Evolutionary conservation across 768 basidiomycete genomes (phyloP).

Genomic region (Dioszegia crocea): DNA sequence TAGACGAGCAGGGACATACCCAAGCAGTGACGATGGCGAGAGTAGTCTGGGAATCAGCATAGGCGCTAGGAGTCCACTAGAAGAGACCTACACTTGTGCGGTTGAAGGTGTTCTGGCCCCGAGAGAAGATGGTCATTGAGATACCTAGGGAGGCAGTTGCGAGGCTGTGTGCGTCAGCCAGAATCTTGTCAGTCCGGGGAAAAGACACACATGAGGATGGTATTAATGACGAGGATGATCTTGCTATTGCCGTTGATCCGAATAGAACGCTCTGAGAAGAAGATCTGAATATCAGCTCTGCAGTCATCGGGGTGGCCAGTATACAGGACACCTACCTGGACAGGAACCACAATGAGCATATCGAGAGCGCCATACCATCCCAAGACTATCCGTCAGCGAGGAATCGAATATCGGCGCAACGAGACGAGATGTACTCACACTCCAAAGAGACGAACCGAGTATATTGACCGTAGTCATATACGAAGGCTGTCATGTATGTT

Average conservation of each 20-base stretch:
- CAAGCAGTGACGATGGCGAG: background rate
- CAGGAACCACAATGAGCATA: constrained; percentile 10
- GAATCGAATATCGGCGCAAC: too few species aligned
- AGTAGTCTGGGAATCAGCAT: background rate
- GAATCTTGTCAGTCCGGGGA: background rate
- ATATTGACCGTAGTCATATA: constrained; percentile 3
- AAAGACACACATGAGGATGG: constrained; percentile 2
- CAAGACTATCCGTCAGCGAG: constrained; percentile 1
- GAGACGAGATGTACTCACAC: background rate
- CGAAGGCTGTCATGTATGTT: constrained; percentile 1
- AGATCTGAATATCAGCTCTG: background rate
- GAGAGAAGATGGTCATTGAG: background rate
- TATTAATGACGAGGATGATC: background rate
- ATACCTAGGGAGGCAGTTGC: constrained; percentile 2
- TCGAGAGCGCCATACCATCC: constrained; percentile 8
- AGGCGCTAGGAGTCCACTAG: too few species aligned
- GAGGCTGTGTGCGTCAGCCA: background rate
- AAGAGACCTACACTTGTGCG: background rate
- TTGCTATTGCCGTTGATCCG: constrained; percentile 6
- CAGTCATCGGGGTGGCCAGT: too few species aligned
- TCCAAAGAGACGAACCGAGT: background rate
- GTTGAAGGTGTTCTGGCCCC: constrained; percentile 1
- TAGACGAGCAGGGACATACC: background rate
- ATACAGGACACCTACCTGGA: background rate
- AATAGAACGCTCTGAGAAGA: constrained; percentile 3